These are phyloP conservation scores for Fusarium pseudocircinatum DNA, from an alignment of 2,329 filamentous ascomycete species.

Conservation along the genomic window DNA sequence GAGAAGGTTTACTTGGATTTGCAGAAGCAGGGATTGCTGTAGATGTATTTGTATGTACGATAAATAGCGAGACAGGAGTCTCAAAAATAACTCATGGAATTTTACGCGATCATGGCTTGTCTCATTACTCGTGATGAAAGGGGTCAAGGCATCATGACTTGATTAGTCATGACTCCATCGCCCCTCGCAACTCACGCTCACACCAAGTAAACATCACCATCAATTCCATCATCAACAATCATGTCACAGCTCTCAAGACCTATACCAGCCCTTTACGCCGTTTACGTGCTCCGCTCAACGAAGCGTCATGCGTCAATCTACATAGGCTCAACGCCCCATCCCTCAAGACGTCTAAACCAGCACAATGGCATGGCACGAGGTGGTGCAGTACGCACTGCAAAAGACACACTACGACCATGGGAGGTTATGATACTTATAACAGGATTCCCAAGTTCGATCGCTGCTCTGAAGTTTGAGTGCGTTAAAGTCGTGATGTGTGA, in stretches of 20 bases:
- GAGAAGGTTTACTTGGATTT: slow-evolving; percentile 98
- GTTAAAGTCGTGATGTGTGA: slow-evolving; percentile 42
- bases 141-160: slow-evolving; percentile 14
- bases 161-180: slow-evolving; percentile 39
- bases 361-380: slow-evolving; percentile 89
- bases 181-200: slow-evolving; percentile 37
- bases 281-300: slow-evolving; percentile 89
- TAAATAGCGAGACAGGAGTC: background rate
- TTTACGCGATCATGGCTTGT: background rate
- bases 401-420: slow-evolving; percentile 79
- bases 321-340: slow-evolving; percentile 91
- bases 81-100: background rate
- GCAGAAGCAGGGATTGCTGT: slow-evolving; percentile 89
- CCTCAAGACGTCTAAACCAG: slow-evolving; percentile 83
- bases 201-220: slow-evolving; percentile 27
- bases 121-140: background rate
- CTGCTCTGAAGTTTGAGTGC: slow-evolving; percentile 93
- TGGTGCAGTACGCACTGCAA: slow-evolving; percentile 81
- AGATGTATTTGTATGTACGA: slow-evolving; percentile 39
- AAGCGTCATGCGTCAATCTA: slow-evolving; percentile 78
- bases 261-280: slow-evolving; percentile 91
- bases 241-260: slow-evolving; percentile 60
- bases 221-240: slow-evolving; percentile 16
- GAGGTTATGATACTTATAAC: slow-evolving; percentile 88
- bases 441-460: slow-evolving; percentile 87